A percentile compares a stretch with the other conserved stretches of the same genome.
phyloP scores from a whole-genome alignment of 352 stramenopile species.

The Globisporangium cylindrosporum region DNA sequence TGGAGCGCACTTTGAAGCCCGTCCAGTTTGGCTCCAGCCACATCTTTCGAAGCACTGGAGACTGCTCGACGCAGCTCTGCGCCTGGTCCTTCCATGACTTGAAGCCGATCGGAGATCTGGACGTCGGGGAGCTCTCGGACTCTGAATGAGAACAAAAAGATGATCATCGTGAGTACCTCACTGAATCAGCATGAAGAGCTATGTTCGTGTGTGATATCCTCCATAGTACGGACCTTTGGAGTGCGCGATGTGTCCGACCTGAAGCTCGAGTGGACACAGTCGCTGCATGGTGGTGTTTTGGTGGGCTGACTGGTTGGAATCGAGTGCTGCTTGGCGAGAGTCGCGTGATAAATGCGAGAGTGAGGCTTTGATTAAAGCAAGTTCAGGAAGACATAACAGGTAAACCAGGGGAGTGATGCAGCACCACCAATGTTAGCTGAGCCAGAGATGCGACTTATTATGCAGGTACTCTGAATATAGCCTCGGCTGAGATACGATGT shows the following conservation, averaged over 20 bases:
- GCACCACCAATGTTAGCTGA: background rate
- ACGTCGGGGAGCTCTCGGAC: slow-evolving; percentile 13
- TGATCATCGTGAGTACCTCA: background rate
- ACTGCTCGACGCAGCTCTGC: slow-evolving; percentile 41
- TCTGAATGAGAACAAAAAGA: slow-evolving; percentile 2
- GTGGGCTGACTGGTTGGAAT: background rate
- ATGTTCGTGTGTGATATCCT: background rate
- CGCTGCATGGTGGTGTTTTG: slow-evolving; percentile 13
- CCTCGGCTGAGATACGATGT: background rate
- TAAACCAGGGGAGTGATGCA: background rate
- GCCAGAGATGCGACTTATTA: background rate
- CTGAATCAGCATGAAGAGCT: background rate
- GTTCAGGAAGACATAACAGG: background rate
- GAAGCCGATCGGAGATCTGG: slow-evolving; percentile 28
- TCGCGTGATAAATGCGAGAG: background rate
- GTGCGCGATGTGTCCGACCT: slow-evolving; percentile 7
- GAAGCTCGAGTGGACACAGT: slow-evolving; percentile 15
- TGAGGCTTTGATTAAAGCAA: background rate
- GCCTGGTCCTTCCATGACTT: slow-evolving; percentile 51
- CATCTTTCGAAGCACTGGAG: slow-evolving; percentile 53
- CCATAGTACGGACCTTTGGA: slow-evolving; percentile 8
- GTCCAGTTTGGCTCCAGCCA: slow-evolving; percentile 65
- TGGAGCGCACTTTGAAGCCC: slow-evolving; percentile 67
- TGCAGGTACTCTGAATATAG: background rate
- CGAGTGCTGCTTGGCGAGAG: background rate